Percentiles rank a stretch among this genome's conserved stretches.
Evolutionary conservation across 2,329 filamentous ascomycete genomes (phyloP).

Genomic region (Colletotrichum sidae): DNA sequence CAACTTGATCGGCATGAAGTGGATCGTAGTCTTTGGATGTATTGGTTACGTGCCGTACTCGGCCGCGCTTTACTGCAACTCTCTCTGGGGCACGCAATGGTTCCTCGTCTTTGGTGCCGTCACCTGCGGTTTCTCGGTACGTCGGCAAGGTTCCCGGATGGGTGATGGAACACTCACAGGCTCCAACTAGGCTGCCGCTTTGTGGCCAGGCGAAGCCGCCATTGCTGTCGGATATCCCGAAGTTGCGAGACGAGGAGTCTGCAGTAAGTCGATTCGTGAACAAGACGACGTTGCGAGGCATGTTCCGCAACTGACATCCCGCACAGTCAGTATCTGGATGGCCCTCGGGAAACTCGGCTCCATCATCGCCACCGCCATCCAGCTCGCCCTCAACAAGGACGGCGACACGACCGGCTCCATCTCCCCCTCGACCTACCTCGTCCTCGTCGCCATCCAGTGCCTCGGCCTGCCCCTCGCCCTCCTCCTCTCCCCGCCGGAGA

Average conservation of each 20-base stretch:
- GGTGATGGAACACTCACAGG: background rate
- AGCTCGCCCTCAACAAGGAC: conserved; percentile 60
- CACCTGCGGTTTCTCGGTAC: conserved; percentile 21
- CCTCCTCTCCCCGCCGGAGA: conserved; percentile 56
- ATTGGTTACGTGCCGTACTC: conserved; percentile 28
- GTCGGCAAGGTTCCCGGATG: background rate
- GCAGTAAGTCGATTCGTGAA: conserved; percentile 39
- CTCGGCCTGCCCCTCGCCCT: conserved; percentile 57
- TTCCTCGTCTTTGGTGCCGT: conserved; percentile 26
- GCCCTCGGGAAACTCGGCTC: conserved; percentile 63
- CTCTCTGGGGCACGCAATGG: conserved; percentile 29
- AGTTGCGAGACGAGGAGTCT: conserved; percentile 56
- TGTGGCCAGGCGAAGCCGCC: conserved; percentile 51
- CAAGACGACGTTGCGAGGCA: background rate
- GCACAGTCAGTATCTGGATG: conserved; percentile 59
- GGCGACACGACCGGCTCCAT: conserved; percentile 56
- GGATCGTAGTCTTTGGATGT: conserved; percentile 24
- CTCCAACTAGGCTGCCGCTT: conserved; percentile 43
- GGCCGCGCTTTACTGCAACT: conserved; percentile 29
- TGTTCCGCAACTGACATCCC: background rate
- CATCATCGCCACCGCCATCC: conserved; percentile 62
- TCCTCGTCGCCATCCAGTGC: conserved; percentile 57
- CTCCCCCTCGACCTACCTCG: conserved; percentile 53
- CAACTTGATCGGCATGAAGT: conserved; percentile 27
- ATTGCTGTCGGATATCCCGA: conserved; percentile 48